Evolutionary conservation across 441 rosid genomes (phyloP), one percentile per base, ranked within the genome.

Genomic region (Kokia cookei): DNA sequence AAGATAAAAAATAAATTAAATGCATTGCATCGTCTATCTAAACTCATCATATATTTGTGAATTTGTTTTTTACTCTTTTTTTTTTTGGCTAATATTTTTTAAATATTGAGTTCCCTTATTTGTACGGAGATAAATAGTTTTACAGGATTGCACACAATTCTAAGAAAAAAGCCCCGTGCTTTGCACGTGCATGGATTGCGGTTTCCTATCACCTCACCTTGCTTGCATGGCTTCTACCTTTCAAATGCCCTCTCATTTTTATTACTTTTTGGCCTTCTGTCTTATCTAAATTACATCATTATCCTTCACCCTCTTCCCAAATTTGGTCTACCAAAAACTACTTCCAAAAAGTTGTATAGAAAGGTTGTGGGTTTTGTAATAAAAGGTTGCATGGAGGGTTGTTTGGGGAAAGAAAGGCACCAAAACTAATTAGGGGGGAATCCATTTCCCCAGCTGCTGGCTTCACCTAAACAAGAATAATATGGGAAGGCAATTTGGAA

Each of bases 341-440:
- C 22, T 19, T 19, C 0, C 22, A 19, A 19, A 19, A 19, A 19
- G 22, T 19, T 19, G 22, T 19, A 19, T 19, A 19, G 22, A 19
- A 19, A 19, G 62, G 19, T 69, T 68, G 62, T 12, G 2, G 50
- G 2, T 35, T 22, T 73, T 37, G 85, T 79, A 79, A 79, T 75
- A 77, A 79, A 73, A 63, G 24, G 10, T 11, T 82, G 85, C 83
- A 82, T 82, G 81, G 29, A 64, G 78, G 83, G 73, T 37, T 14
- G 53, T 55, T 9, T 29, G 22, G 65, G 45, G 3, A 57, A 27
- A 72, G 15, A 8, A 45, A 53, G 51, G 45, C 57, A 62, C 7
- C 22, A 53, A 78, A 60, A 27, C 62, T 54, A 22, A 57, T 22
- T 12, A 50, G 29, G 74, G 61, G 51, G 29, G 11, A 22, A 7